Base-by-base conservation (phyloP, 108 stramenopile genomes). In the Conticribra weissflogii region DNA sequence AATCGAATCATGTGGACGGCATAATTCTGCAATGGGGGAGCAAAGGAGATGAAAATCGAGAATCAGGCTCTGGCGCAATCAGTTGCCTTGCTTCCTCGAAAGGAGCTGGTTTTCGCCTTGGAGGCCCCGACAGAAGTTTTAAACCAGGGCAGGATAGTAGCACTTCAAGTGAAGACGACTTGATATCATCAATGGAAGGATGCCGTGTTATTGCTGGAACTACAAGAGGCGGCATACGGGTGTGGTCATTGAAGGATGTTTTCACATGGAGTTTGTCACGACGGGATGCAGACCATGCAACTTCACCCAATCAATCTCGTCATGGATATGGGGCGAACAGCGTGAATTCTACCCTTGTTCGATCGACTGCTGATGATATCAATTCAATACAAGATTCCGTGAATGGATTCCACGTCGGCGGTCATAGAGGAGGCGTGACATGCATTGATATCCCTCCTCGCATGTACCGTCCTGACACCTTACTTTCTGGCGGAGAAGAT, bases 401-500 rank as follows among this genome's bases (percentile, higher is more conserved):
- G 21, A 60, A 61, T 52, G 79, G 79, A 23, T 32, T 46, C 46
- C 30, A 63, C 15, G 54, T 81, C 5, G 79, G 79, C 14, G 90
- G 89, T 2, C 93, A 95, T 60, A 74, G 90, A 30, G 91, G 93
- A 19, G 93, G 93, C 14, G 89, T 95, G 4, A 88, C 93, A 1
- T 87, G 89, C 48, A 74, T 95, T 48, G 90, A 91, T 65, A 83
- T 92, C 17, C 93, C 93, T 21, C 88, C 93, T 0, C 85, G 81
- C 23, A 80, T 92, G 32, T 95, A 92, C 56, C 84, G 93, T 12
- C 90, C 90, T 2, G 93, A 94, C 78, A 76, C 88, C 27, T 74
- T 94, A 25, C 66, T 94, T 3, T 86, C 93, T 4, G 93, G 93
- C 24, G 93, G 93, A 49, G 88, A 88, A 24, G 93, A 95, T 68